Conservation (phyloP, 2,329 filamentous ascomycete genomes). For the Geosmithia morbida region DNA sequence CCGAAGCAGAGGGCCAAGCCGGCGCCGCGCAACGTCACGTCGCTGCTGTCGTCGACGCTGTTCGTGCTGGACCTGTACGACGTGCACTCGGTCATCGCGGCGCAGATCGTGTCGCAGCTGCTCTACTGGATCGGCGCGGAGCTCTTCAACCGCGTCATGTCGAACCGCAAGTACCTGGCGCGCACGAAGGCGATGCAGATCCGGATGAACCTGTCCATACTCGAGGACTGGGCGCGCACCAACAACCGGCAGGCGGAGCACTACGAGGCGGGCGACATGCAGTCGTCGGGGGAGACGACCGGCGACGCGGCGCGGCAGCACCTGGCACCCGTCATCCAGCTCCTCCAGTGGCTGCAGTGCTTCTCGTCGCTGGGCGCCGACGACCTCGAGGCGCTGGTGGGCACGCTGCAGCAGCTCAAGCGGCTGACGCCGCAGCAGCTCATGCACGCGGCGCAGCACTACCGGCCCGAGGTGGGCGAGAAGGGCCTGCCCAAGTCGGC, state of each 20-base stretch:
- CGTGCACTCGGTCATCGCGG: constrained; percentile 89
- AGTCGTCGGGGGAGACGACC: constrained; percentile 71
- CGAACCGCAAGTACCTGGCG: constrained; percentile 83
- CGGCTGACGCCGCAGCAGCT: constrained; percentile 76
- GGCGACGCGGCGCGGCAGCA: constrained; percentile 74
- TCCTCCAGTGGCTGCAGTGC: constrained; percentile 94
- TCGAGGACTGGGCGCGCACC: constrained; percentile 89
- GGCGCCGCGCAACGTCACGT: constrained; percentile 89
- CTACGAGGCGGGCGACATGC: constrained; percentile 84
- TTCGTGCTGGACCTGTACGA: constrained; percentile 99
- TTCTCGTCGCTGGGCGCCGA: constrained; percentile 82
- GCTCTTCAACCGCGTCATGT: constrained; percentile 96
- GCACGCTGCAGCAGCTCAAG: constrained; percentile 79
- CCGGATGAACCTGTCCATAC: constrained; percentile 89
- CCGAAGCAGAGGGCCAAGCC: constrained; percentile 86
- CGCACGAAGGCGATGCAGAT: constrained; percentile 99
- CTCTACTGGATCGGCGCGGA: constrained; percentile 95
- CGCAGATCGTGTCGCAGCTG: constrained; percentile 83
- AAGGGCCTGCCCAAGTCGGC: constrained; percentile 81
- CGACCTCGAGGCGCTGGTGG: constrained; percentile 76
- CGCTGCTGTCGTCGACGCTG: constrained; percentile 83
- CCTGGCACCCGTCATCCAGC: constrained; percentile 78
- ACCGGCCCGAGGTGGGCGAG: constrained; percentile 88
- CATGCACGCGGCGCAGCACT: constrained; percentile 83
- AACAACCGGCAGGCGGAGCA: constrained; percentile 95